Percentiles rank a stretch among this genome's conserved stretches.
Conservation (phyloP, 2,329 filamentous ascomycete species). For the Rhynchosporium secalis region DNA sequence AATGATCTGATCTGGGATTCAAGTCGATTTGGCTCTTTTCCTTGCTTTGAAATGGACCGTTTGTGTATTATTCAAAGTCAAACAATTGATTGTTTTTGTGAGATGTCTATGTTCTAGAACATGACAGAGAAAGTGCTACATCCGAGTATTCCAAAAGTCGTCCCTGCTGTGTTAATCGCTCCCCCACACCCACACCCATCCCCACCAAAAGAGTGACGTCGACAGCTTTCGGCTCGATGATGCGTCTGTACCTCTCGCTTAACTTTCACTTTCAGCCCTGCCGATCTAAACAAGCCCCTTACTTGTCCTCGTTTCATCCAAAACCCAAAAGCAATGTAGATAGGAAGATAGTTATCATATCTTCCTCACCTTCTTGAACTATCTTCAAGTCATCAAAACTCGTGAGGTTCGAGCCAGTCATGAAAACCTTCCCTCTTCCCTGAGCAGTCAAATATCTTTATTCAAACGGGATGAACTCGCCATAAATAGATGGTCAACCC, state of each 20-base stretch:
- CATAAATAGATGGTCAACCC: too few relatives aligned
- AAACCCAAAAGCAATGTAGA: neutral
- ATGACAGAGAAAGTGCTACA: neutral
- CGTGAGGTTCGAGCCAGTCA: too few relatives aligned
- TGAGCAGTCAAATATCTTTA: too few relatives aligned
- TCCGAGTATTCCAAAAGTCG: too few relatives aligned
- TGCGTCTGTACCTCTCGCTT: neutral
- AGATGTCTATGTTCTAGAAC: neutral
- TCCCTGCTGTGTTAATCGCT: too few relatives aligned
- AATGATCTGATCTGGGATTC: neutral
- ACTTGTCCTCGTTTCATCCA: neutral
- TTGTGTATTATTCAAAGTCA: neutral
- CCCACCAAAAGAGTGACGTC: slow-evolving; percentile 4
- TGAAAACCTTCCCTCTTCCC: too few relatives aligned
- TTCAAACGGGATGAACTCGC: too few relatives aligned
- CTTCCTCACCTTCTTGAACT: too few relatives aligned
- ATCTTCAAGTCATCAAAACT: too few relatives aligned
- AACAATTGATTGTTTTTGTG: neutral
- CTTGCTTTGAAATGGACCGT: neutral
- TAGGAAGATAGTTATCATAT: too few relatives aligned
- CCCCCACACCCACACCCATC: neutral
- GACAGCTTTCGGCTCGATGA: slow-evolving; percentile 3
- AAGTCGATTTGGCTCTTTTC: neutral
- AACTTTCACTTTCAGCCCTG: neutral
- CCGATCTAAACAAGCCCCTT: neutral